These are phyloP conservation scores for Lasiosphaeriaceae sp. DNA, from an alignment of 495 filamentous ascomycete species.

Conservation along the genomic window DNA sequence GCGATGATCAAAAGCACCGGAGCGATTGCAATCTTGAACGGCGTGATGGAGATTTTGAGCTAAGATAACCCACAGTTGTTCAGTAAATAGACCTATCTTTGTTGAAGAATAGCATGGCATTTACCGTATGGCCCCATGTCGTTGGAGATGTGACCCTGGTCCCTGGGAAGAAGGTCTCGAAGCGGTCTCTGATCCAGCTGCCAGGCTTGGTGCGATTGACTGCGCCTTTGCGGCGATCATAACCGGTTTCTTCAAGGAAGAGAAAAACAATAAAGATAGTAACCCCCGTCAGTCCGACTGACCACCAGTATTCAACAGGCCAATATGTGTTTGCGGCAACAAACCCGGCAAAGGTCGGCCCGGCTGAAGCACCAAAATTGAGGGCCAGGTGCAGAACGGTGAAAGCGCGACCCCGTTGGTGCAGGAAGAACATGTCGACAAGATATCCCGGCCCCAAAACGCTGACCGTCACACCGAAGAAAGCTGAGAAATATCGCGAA, in stretches of 20 bases:
- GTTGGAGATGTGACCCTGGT: conserved; percentile 7
- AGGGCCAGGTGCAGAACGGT: conserved; percentile 39
- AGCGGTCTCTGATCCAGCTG: conserved; percentile 33
- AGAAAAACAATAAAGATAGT: conserved; percentile 41
- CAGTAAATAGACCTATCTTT: not conserved
- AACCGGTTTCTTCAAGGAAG: conserved; percentile 46
- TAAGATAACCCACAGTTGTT: not conserved
- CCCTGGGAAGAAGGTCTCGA: conserved; percentile 45
- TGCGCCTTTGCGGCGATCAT: conserved; percentile 13
- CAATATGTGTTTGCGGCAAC: conserved; percentile 40
- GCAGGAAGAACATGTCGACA: conserved; percentile 51
- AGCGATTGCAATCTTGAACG: conserved; percentile 41
- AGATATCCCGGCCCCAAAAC: conserved; percentile 33
- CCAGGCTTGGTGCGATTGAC: conserved; percentile 23
- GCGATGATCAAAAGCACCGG: conserved; percentile 43
- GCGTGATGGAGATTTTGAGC: conserved; percentile 28
- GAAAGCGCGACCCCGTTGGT: conserved; percentile 55
- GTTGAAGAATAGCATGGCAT: too few relatives aligned
- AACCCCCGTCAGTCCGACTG: conserved; percentile 37
- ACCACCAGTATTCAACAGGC: conserved; percentile 51
- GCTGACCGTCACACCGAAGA: conserved; percentile 60
- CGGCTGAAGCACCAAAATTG: conserved; percentile 39
- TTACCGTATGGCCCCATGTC: too few relatives aligned
- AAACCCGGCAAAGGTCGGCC: conserved; percentile 45
- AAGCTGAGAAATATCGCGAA: conserved; percentile 47